These are phyloP conservation scores for Penicillium roqueforti DNA, from an alignment of 495 filamentous ascomycete species.

Conservation along the genomic window DNA sequence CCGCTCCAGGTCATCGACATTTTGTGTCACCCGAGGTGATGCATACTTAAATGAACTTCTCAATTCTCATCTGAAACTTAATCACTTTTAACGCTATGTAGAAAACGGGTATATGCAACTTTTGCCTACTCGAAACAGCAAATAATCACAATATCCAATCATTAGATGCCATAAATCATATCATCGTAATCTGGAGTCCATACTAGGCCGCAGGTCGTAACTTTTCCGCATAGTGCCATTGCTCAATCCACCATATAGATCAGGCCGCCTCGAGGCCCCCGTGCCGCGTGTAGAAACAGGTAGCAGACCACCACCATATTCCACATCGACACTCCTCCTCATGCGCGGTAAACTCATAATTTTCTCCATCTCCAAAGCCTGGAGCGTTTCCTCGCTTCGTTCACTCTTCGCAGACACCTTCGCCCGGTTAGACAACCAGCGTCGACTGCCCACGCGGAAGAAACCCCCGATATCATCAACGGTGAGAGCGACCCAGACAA, in stretches of 20 bases:
- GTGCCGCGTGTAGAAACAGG: conserved; percentile 35
- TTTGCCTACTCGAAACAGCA: not conserved
- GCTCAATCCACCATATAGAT: conserved; percentile 13
- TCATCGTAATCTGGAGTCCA: conserved; percentile 21
- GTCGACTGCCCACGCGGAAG: conserved; percentile 28
- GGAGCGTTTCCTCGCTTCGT: conserved; percentile 2
- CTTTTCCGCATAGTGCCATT: conserved; percentile 15
- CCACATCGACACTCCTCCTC: conserved; percentile 28
- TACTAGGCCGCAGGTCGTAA: conserved; percentile 17
- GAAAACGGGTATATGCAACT: conserved; percentile 7
- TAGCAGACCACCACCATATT: conserved; percentile 30
- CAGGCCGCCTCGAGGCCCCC: conserved; percentile 5
- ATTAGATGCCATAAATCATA: conserved; percentile 15
- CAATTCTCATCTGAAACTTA: not conserved
- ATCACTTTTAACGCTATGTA: conserved; percentile 8
- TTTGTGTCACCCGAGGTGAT: no score
- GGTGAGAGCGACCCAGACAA: conserved; percentile 55
- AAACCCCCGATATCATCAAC: conserved; percentile 52
- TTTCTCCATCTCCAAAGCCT: conserved; percentile 30
- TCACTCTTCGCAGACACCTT: not conserved
- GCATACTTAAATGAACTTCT: no score
- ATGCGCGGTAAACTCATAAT: conserved; percentile 28
- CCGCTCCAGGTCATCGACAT: no score
- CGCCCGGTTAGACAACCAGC: conserved; percentile 23
- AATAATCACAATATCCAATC: not conserved